A percentile compares a stretch with the other conserved stretches of the same genome.
These are phyloP conservation scores for Fusarium cicatricum DNA, from an alignment of 2,329 filamentous ascomycete genomes.

Conservation along the genomic window DNA sequence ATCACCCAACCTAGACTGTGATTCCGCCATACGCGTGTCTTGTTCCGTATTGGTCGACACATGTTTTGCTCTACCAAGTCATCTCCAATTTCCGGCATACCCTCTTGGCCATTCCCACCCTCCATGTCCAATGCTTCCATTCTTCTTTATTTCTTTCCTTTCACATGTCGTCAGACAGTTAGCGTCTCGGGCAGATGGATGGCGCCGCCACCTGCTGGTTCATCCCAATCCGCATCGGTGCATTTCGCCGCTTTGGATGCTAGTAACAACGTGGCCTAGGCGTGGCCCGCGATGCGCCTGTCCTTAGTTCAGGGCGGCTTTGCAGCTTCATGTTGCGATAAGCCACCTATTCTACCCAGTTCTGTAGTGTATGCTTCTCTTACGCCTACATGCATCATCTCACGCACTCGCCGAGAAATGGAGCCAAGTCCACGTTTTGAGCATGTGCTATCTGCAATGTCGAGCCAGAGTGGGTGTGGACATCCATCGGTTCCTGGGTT, in stretches of 20 bases:
- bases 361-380: background rate
- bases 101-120: background rate
- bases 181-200: slow-evolving; percentile 26
- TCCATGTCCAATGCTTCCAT: slow-evolving; percentile 11
- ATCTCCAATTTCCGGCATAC: background rate
- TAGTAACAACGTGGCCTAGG: slow-evolving; percentile 18
- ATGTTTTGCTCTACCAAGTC: too few relatives aligned
- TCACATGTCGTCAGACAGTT: slow-evolving; percentile 2
- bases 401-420: background rate
- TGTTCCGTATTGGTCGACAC: slow-evolving; percentile 16
- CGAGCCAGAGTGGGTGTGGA: background rate
- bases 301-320: background rate
- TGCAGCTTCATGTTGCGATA: slow-evolving; percentile 4
- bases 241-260: slow-evolving; percentile 1
- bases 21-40: too few relatives aligned
- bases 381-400: slow-evolving; percentile 7
- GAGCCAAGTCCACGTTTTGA: slow-evolving; percentile 22
- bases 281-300: slow-evolving; percentile 5
- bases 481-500: background rate
- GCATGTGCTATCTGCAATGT: slow-evolving; percentile 19
- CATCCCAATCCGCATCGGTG: background rate
- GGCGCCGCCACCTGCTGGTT: slow-evolving; percentile 21
- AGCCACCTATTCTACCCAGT: background rate
- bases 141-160: slow-evolving; percentile 33
- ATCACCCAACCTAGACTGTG: background rate